Evolutionary conservation across 331 rosid species (phyloP).

Genomic region (Malus hybrid): DNA sequence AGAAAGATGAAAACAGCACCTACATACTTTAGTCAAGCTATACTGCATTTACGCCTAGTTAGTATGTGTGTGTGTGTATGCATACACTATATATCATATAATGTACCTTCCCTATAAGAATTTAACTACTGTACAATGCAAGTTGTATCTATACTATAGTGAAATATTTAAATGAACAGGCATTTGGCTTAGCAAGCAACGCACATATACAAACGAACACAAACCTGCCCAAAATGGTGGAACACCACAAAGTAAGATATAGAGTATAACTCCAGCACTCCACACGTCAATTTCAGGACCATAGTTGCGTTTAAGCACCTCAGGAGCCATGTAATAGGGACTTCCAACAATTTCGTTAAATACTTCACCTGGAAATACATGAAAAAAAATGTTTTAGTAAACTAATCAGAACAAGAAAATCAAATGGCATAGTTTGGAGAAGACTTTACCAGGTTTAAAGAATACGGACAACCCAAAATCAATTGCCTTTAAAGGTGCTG

Average conservation of each 20-base stretch:
- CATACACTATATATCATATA: no score
- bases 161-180: background rate
- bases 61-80: no score
- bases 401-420: background rate
- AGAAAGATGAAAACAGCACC: no score
- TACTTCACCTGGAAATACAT: conserved; percentile 52
- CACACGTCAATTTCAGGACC: conserved; percentile 94
- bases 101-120: no score
- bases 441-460: conserved; percentile 74
- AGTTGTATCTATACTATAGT: no score
- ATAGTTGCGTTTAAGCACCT: conserved; percentile 75
- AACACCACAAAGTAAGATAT: conserved; percentile 91
- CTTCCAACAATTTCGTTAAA: conserved; percentile 94
- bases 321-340: conserved; percentile 99
- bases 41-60: no score
- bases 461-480: conserved; percentile 93
- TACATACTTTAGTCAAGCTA: no score
- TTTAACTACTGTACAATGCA: no score
- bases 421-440: background rate
- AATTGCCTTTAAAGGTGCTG: conserved; percentile 71
- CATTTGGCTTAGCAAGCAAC: background rate
- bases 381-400: background rate
- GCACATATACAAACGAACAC: conserved; percentile 15
- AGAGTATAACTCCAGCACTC: conserved; percentile 97
- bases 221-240: conserved; percentile 99